Conservation (phyloP, 2,329 filamentous ascomycete species). For the Phialocephala subalpina region DNA sequence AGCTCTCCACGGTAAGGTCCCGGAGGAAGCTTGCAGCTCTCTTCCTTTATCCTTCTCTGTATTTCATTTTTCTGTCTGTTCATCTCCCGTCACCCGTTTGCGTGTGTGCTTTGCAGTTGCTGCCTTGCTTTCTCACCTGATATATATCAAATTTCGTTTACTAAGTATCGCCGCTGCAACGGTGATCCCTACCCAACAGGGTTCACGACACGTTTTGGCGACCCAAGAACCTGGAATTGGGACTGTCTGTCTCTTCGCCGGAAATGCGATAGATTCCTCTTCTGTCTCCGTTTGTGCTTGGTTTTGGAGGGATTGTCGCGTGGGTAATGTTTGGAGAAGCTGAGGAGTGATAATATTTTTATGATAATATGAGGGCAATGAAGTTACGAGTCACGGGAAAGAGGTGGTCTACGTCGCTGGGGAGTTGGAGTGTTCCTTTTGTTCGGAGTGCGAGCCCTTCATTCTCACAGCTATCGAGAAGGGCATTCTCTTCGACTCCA, state of each 20-base stretch:
- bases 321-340: conserved; percentile 1
- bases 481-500: background rate
- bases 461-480: background rate
- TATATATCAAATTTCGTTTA: too few species aligned
- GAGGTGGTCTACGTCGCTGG: conserved; percentile 20
- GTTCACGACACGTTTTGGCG: background rate
- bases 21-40: background rate
- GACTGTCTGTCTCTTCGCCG: background rate
- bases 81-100: background rate
- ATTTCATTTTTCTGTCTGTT: too few species aligned
- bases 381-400: conserved; percentile 19
- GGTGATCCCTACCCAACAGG: conserved; percentile 6
- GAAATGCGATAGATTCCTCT: background rate
- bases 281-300: background rate
- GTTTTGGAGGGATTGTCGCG: background rate
- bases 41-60: too few species aligned
- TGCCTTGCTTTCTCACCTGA: too few species aligned
- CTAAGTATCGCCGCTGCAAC: background rate
- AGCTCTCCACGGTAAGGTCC: background rate
- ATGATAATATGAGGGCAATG: conserved; percentile 18
- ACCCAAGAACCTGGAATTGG: conserved; percentile 2
- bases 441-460: background rate
- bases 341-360: background rate
- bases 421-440: conserved; percentile 17
- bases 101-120: background rate